phyloP scores from a whole-genome alignment of 2,329 filamentous ascomycete genomes.

The Ascochyta clinopodiicola region DNA sequence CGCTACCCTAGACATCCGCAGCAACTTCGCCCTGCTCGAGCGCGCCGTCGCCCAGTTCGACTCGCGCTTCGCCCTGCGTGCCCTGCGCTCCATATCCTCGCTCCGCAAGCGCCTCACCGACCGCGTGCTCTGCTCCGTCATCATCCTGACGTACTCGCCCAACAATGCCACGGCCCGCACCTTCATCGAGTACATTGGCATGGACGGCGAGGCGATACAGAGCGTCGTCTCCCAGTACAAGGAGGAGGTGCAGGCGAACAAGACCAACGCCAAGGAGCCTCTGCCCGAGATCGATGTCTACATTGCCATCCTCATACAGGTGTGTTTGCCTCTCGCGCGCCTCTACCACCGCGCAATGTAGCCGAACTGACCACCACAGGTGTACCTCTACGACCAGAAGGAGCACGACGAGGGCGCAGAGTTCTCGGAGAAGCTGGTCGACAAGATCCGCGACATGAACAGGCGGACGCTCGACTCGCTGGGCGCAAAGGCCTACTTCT shows the following conservation, averaged over 20 bases:
- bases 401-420: slow-evolving; percentile 79
- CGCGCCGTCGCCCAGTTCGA: slow-evolving; percentile 93
- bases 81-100: slow-evolving; percentile 92
- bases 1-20: slow-evolving; percentile 78
- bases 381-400: slow-evolving; percentile 86
- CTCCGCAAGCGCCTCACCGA: slow-evolving; percentile 89
- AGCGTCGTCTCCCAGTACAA: slow-evolving; percentile 60
- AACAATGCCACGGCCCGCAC: slow-evolving; percentile 72
- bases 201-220: slow-evolving; percentile 69
- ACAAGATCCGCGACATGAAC: slow-evolving; percentile 87
- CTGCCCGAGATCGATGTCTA: slow-evolving; percentile 90
- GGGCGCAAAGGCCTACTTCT: slow-evolving; percentile 96
- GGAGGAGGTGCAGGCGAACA: slow-evolving; percentile 69
- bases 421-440: slow-evolving; percentile 83
- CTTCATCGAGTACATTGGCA: slow-evolving; percentile 73
- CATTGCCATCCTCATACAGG: slow-evolving; percentile 73
- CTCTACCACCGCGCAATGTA: too few species aligned
- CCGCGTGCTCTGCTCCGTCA: slow-evolving; percentile 80
- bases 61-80: slow-evolving; percentile 90
- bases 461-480: slow-evolving; percentile 92
- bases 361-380: slow-evolving; percentile 61
- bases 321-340: slow-evolving; percentile 29
- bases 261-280: slow-evolving; percentile 72
- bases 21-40: slow-evolving; percentile 90
- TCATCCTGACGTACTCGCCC: slow-evolving; percentile 78